A percentile compares a stretch with the other conserved stretches of the same genome.
These are phyloP conservation scores for Babesia caballi DNA, from an alignment of 169 alveolate genomes.

Conservation along the genomic window DNA sequence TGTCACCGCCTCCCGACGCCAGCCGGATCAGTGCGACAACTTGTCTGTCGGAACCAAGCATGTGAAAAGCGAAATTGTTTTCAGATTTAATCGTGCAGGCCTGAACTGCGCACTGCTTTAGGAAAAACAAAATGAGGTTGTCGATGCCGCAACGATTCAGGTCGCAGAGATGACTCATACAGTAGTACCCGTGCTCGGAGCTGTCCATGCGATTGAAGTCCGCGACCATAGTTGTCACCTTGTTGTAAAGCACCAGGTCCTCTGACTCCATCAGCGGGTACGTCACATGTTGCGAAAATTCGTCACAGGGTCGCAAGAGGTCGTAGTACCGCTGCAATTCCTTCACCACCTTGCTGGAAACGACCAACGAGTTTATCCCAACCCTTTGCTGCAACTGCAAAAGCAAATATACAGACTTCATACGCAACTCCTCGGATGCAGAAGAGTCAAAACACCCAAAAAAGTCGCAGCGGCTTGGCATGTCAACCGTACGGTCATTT, in stretches of 20 bases:
- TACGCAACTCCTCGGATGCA: constrained; percentile 25
- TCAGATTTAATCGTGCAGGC: not conserved
- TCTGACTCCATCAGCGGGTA: constrained; percentile 37
- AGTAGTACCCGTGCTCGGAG: constrained; percentile 23
- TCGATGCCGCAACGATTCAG: constrained; percentile 35
- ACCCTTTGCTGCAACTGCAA: constrained; percentile 35
- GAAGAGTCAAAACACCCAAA: constrained; percentile 9
- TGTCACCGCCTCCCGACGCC: constrained; percentile 31
- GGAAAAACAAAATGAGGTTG: constrained; percentile 13
- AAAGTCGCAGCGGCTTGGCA: constrained; percentile 26
- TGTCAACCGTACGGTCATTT: not conserved
- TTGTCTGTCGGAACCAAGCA: constrained; percentile 10
- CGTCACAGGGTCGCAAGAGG: constrained; percentile 9
- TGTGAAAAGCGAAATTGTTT: not conserved
- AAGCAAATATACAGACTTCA: constrained; percentile 29
- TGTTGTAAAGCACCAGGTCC: constrained; percentile 48
- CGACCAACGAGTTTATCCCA: constrained; percentile 14
- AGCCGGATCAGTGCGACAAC: constrained; percentile 17
- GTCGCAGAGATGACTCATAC: constrained; percentile 27
- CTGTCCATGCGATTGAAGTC: constrained; percentile 23
- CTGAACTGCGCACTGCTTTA: constrained; percentile 27
- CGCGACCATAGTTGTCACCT: constrained; percentile 14
- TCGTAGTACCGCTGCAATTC: constrained; percentile 28
- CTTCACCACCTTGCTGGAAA: constrained; percentile 17
- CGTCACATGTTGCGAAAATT: constrained; percentile 7